Base-by-base conservation (phyloP, 768 basidiomycete genomes). In the Rhizopogon rudus region DNA sequence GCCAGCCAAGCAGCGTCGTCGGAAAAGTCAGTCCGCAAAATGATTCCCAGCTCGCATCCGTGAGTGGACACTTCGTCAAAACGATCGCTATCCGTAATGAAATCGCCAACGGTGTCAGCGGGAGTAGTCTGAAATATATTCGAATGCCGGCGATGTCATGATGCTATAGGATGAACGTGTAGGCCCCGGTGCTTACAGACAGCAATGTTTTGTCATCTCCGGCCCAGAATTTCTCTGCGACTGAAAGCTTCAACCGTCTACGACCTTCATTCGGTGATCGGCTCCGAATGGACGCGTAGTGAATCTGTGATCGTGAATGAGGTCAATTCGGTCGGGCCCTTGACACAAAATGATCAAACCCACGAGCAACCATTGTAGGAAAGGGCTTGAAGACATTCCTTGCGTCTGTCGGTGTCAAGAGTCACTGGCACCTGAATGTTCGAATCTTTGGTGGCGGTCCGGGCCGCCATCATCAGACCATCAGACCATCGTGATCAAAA, bases 1-100 rank as follows among this genome's bases (percentile, higher is more conserved):
- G 67, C 57, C 12, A 71, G 63, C 89, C 89, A 91, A 1, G 88
- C 81, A 6, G 73, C 71, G 35, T 90, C 86, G 64, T 87, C 70
- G 8, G 82, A 76, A 65, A 78, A 91, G 62, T 91, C 87, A 9
- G 88, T 86, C 40, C 90, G 83, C n/a, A 91, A 64, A 44, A 91
- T 64, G 56, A 91, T 61, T 13, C 87, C 87, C 41, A 82, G 61
- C 54, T 81, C 80, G 1, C 75, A 75, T 6, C 71, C 76, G 22
- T 81, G 75, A 20, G 72, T 66, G 33, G 79, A 59, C 49, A 73
- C 58, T 10, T 63, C 65, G 65, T 88, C 86, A 56, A 80, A 64
- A 1, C 80, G 80, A 67, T 89, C 87, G 8, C 66, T 64, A 62
- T 86, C 86, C 6, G 56, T 62, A 40, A 60, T 56, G 52, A 64